These are phyloP conservation scores for Hypholoma sublateritium DNA, from an alignment of 768 basidiomycete genomes.

Conservation along the genomic window DNA sequence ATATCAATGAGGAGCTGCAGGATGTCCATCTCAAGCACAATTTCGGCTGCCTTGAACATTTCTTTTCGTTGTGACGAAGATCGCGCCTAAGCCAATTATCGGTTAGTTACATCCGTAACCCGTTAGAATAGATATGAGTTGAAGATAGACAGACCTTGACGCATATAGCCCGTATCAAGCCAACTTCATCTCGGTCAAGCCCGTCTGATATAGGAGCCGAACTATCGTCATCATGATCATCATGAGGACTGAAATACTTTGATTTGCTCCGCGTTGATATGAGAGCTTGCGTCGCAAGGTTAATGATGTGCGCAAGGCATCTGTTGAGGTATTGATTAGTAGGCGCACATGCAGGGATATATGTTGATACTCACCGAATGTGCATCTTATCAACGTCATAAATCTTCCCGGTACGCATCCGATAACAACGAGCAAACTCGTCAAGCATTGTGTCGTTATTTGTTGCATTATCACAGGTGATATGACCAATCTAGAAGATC, in stretches of 20 bases:
- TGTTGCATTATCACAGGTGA: conserved; percentile 38
- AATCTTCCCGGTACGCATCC: not conserved
- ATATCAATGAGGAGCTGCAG: conserved; percentile 18
- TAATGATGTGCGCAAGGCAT: conserved; percentile 15
- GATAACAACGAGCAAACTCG: conserved; percentile 19
- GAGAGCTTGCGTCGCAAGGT: conserved; percentile 11
- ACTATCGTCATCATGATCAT: not conserved
- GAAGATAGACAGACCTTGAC: conserved; percentile 5
- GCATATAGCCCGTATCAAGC: conserved; percentile 12
- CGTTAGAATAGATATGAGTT: not conserved
- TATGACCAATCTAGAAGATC: conserved; percentile 31
- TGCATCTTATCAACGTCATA: conserved; percentile 8
- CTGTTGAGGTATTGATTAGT: not conserved
- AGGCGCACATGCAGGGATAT: conserved; percentile 2
- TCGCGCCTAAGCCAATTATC: conserved; percentile 3
- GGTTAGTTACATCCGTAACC: too few relatives aligned
- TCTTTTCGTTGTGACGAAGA: conserved; percentile 20
- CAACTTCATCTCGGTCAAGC: conserved; percentile 16
- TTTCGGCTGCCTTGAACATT: conserved; percentile 16
- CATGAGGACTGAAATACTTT: conserved; percentile 7
- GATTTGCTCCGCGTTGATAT: conserved; percentile 14
- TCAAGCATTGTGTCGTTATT: conserved; percentile 36
- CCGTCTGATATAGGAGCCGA: not conserved
- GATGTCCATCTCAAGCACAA: not conserved
- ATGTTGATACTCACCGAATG: conserved; percentile 19